phyloP scores from a whole-genome alignment of 163 green algal species.

The Scenedesmus sp. region DNA sequence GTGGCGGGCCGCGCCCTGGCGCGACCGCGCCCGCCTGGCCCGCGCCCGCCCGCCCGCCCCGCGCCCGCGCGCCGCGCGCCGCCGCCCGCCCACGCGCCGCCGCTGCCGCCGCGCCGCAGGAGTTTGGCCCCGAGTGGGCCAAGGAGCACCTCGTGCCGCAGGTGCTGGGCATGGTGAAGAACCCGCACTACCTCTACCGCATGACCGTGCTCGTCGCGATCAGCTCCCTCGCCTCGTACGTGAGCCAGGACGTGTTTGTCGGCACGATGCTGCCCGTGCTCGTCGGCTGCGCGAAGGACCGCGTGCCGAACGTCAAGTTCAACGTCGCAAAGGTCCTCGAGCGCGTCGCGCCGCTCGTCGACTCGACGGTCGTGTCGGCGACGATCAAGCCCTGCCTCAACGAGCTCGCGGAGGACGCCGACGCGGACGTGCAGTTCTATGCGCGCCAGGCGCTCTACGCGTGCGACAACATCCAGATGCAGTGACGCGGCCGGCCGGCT shows the following conservation, averaged over 20 bases:
- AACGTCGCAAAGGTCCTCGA: conserved; percentile 90
- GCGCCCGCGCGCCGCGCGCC: too few species aligned
- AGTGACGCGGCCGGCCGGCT: not conserved
- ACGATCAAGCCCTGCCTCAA: conserved; percentile 85
- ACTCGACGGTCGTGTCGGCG: conserved; percentile 70
- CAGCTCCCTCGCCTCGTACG: conserved; percentile 78
- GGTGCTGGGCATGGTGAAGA: conserved; percentile 88
- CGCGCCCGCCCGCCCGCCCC: too few species aligned
- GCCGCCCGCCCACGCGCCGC: not conserved
- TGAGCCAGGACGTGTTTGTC: conserved; percentile 84
- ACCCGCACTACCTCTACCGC: conserved; percentile 96
- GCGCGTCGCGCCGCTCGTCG: conserved; percentile 73
- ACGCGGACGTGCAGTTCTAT: conserved; percentile 96
- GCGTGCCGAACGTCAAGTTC: conserved; percentile 90
- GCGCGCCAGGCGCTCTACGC: conserved; percentile 81
- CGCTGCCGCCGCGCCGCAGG: conserved; percentile 36
- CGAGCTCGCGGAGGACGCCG: conserved; percentile 87
- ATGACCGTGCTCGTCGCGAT: conserved; percentile 94
- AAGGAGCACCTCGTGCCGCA: conserved; percentile 90
- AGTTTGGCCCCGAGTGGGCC: conserved; percentile 97
- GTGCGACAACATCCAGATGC: conserved; percentile 49
- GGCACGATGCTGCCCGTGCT: conserved; percentile 90
- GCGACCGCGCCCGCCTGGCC: too few species aligned
- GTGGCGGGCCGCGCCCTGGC: too few species aligned
- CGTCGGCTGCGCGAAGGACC: conserved; percentile 72